phyloP scores from a whole-genome alignment of 169 alveolate genomes.

The Cryptosporidium sp. region DNA sequence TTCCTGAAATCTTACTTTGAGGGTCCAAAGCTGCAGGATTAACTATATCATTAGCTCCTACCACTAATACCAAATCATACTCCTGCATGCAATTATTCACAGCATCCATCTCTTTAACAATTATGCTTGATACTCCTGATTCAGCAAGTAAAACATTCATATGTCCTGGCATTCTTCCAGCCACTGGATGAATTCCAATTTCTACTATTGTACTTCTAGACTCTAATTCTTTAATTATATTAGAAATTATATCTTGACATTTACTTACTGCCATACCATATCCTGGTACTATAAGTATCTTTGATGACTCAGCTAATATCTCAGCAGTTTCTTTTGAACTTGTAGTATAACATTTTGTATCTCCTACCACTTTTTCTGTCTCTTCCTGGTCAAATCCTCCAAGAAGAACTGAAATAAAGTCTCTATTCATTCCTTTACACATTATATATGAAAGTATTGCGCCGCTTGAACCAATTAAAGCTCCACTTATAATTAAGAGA shows the following conservation, averaged over 20 bases:
- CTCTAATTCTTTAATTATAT: constrained; percentile 72
- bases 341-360: constrained; percentile 56
- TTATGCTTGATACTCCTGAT: constrained; percentile 77
- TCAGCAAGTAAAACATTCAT: constrained; percentile 81
- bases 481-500: constrained; percentile 84
- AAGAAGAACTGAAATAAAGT: constrained; percentile 82
- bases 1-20: constrained; percentile 79
- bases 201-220: constrained; percentile 77
- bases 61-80: constrained; percentile 81
- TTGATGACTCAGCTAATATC: constrained; percentile 74
- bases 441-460: constrained; percentile 83
- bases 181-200: constrained; percentile 81
- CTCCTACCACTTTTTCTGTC: constrained; percentile 68
- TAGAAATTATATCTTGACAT: constrained; percentile 80
- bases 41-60: constrained; percentile 87
- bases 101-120: constrained; percentile 81
- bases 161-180: constrained; percentile 83
- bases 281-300: constrained; percentile 84
- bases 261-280: constrained; percentile 82
- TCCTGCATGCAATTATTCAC: constrained; percentile 79
- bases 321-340: constrained; percentile 76
- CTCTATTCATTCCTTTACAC: constrained; percentile 86
- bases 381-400: constrained; percentile 85
- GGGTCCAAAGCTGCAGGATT: constrained; percentile 82
- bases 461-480: constrained; percentile 85